A percentile compares a stretch with the other conserved stretches of the same genome.
Conservation (phyloP, 2,329 filamentous ascomycete genomes). For the Fusarium burgessii region DNA sequence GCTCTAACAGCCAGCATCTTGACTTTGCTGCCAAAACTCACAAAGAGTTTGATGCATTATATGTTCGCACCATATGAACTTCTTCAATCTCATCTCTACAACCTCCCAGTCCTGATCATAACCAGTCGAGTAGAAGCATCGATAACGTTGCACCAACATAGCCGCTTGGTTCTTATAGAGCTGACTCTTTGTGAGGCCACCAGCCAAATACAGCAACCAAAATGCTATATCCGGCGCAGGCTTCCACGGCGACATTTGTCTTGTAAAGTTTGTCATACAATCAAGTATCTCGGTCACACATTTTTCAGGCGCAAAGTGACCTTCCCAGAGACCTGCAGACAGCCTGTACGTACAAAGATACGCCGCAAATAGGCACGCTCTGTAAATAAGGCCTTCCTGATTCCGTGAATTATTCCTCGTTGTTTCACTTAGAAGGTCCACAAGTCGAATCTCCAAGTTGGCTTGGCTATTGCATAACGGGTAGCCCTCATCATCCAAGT, state of each 20-base stretch:
- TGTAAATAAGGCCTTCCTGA: neutral
- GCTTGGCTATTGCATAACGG: constrained; percentile 10
- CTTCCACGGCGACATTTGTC: constrained; percentile 9
- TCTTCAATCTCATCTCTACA: neutral
- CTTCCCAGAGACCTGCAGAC: constrained; percentile 2
- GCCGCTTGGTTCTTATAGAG: fast-evolving
- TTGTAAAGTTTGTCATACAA: neutral
- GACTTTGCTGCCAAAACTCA: neutral
- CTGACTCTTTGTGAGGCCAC: neutral
- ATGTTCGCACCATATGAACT: constrained; percentile 2
- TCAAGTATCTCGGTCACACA: neutral
- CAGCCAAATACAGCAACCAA: neutral
- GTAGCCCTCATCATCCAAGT: constrained; percentile 6
- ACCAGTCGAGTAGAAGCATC: neutral
- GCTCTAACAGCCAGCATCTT: too few relatives aligned
- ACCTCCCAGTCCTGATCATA: constrained; percentile 2
- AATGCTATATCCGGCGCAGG: neutral
- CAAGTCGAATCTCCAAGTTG: neutral
- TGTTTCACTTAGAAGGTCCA: constrained; percentile 9
- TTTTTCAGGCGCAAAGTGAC: neutral
- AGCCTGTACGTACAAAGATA: constrained; percentile 22
- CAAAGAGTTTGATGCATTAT: neutral
- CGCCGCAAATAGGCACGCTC: constrained; percentile 8
- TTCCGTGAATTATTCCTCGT: fast-evolving
- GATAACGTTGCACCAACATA: neutral